Evolutionary conservation across 1,139 yeast species (phyloP).

Genomic region (Diutina pseudorugosa): DNA sequence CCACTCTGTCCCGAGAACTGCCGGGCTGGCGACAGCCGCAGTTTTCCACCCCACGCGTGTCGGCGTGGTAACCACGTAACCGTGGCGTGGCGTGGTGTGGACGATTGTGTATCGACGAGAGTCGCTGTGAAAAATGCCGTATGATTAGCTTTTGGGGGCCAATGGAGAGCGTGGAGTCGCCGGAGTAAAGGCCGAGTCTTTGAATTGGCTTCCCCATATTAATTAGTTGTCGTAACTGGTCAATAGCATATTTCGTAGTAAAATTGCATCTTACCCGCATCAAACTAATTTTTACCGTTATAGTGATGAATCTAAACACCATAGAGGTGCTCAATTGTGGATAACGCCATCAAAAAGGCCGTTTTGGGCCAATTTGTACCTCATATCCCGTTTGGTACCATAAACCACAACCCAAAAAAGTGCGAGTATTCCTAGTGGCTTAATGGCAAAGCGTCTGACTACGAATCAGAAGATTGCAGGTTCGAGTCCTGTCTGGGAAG

Average conservation of each 20-base stretch:
- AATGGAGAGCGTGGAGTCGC: no score
- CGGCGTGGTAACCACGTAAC: background rate
- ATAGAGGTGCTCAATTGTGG: no score
- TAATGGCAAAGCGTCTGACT: conserved; percentile 5
- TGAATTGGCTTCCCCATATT: no score
- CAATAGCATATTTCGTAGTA: no score
- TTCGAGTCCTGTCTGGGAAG: conserved; percentile 5
- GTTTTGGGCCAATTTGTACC: background rate
- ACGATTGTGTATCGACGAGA: background rate
- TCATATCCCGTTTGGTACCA: background rate
- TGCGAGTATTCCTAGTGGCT: conserved; percentile 2
- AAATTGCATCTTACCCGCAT: no score
- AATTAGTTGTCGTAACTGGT: no score
- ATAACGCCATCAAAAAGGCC: no score
- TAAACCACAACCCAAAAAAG: background rate
- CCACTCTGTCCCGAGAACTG: conserved; percentile 50
- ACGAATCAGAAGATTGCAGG: conserved; percentile 5
- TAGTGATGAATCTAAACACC: no score
- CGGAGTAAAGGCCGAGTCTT: no score
- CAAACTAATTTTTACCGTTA: no score
- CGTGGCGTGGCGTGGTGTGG: background rate
- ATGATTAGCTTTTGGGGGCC: no score
- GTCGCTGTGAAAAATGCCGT: no score
- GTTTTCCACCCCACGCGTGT: background rate
- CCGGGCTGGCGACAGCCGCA: conserved; percentile 13